A percentile compares a stretch with the other conserved stretches of the same genome.
Evolutionary conservation across 140 eudicot genomes (phyloP).

Genomic region (Cichorium intybus): DNA sequence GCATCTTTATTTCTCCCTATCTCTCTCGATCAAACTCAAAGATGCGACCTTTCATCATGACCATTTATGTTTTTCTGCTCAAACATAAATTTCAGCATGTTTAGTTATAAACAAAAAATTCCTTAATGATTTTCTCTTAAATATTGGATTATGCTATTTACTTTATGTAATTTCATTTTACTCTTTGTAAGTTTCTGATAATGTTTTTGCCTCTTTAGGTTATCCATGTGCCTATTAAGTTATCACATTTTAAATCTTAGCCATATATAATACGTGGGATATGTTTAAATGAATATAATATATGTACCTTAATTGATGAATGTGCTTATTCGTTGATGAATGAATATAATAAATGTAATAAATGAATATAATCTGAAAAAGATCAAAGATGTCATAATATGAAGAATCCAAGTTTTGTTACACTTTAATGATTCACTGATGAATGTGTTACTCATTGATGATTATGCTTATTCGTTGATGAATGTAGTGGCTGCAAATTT

Average conservation of each 20-base stretch:
- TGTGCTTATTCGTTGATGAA: conserved; percentile 3
- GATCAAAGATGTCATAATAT: conserved; percentile 16
- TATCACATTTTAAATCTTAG: background rate
- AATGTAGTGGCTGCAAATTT: too few relatives aligned
- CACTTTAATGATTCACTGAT: too few relatives aligned
- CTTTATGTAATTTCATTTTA: conserved; percentile 24
- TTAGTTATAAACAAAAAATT: conserved; percentile 33
- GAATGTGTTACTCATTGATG: too few relatives aligned
- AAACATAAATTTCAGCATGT: conserved; percentile 39
- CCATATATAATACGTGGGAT: background rate
- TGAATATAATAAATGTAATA: too few relatives aligned
- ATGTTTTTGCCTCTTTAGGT: background rate
- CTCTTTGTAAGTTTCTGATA: background rate
- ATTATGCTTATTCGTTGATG: too few relatives aligned
- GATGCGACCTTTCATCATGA: too few relatives aligned
- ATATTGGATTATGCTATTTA: conserved; percentile 22
- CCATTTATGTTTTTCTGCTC: conserved; percentile 31
- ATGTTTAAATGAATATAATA: background rate
- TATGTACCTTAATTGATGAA: background rate
- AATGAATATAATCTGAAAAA: conserved; percentile 30
- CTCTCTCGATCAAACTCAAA: conserved; percentile 17
- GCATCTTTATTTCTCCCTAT: conserved; percentile 24
- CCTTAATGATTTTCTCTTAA: conserved; percentile 16
- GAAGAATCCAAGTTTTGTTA: background rate
- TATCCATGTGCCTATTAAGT: conserved; percentile 2